These are phyloP conservation scores for Lipomyces yamadae DNA, from an alignment of 805 yeast genomes.

Conservation along the genomic window DNA sequence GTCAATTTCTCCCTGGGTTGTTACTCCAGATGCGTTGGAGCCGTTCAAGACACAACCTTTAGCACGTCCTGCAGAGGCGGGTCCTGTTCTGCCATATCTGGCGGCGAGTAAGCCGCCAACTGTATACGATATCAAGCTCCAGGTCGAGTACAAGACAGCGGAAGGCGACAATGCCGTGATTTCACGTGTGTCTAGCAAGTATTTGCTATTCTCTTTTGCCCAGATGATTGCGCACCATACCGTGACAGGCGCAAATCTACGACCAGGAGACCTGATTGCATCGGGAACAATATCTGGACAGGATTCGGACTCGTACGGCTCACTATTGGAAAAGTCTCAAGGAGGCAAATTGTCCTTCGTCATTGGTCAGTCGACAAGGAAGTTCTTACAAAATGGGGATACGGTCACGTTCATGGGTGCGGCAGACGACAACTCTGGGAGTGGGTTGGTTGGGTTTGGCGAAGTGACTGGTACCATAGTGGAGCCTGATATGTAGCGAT, in stretches of 20 bases:
- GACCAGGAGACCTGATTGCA: conserved; percentile 41
- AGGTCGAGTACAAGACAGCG: conserved; percentile 20
- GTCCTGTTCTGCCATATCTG: conserved; percentile 35
- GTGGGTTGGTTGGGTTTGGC: conserved; percentile 37
- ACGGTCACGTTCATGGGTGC: conserved; percentile 32
- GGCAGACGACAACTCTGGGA: conserved; percentile 23
- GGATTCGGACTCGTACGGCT: conserved; percentile 32
- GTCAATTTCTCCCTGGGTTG: conserved; percentile 41
- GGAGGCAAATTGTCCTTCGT: conserved; percentile 28
- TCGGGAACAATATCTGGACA: conserved; percentile 42
- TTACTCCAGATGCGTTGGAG: conserved; percentile 39
- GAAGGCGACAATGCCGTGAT: conserved; percentile 18
- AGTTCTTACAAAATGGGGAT: conserved; percentile 37
- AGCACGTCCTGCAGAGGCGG: conserved; percentile 30
- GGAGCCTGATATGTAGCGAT: conserved; percentile 1
- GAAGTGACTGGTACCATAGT: conserved; percentile 30
- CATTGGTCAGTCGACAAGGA: conserved; percentile 15
- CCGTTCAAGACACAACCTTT: conserved; percentile 30
- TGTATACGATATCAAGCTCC: conserved; percentile 35
- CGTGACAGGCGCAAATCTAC: conserved; percentile 39
- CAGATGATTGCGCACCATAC: conserved; percentile 43
- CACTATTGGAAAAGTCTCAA: conserved; percentile 37
- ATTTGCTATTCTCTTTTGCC: conserved; percentile 39
- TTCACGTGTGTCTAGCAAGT: conserved; percentile 26
- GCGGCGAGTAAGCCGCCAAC: conserved; percentile 26